Conservation (phyloP, 805 yeast genomes). For the Suhomyces canberraensis region DNA sequence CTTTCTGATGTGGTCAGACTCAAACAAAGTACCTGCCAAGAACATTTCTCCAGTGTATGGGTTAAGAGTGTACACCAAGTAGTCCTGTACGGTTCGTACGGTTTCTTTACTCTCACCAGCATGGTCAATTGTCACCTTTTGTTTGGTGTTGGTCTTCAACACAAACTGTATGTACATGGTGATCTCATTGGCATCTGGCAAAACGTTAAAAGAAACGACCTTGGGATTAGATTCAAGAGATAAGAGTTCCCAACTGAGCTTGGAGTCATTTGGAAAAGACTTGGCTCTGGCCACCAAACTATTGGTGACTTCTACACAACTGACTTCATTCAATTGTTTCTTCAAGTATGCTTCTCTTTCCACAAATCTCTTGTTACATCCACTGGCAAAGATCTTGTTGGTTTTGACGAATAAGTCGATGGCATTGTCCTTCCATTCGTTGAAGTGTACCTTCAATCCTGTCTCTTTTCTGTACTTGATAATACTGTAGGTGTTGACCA, state of each 20-base stretch:
- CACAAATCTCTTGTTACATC: constrained; percentile 28
- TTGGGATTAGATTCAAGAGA: constrained; percentile 71
- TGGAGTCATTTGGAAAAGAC: constrained; percentile 52
- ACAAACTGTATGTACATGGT: constrained; percentile 38
- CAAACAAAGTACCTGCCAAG: constrained; percentile 41
- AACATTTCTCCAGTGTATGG: constrained; percentile 38
- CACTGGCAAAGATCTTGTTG: constrained; percentile 75
- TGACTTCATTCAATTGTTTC: constrained; percentile 31
- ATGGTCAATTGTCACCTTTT: constrained; percentile 28
- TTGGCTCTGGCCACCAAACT: constrained; percentile 31
- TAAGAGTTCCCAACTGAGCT: constrained; percentile 73
- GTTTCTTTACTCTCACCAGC: constrained; percentile 19
- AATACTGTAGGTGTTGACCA: constrained; percentile 59
- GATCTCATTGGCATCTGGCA: constrained; percentile 46
- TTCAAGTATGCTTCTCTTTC: constrained; percentile 45
- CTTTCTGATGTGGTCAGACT: constrained; percentile 33
- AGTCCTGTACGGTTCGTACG: constrained; percentile 31
- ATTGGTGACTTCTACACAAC: constrained; percentile 31
- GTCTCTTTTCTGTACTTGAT: constrained; percentile 45
- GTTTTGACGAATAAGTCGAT: constrained; percentile 72
- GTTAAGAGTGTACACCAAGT: constrained; percentile 37
- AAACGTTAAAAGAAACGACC: constrained; percentile 64
- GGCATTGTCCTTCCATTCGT: constrained; percentile 85
- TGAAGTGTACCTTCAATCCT: constrained; percentile 49
- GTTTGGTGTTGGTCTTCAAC: constrained; percentile 36